Conservation (phyloP, 768 basidiomycete genomes). For the Pseudohyphozyma bogoriensis region DNA sequence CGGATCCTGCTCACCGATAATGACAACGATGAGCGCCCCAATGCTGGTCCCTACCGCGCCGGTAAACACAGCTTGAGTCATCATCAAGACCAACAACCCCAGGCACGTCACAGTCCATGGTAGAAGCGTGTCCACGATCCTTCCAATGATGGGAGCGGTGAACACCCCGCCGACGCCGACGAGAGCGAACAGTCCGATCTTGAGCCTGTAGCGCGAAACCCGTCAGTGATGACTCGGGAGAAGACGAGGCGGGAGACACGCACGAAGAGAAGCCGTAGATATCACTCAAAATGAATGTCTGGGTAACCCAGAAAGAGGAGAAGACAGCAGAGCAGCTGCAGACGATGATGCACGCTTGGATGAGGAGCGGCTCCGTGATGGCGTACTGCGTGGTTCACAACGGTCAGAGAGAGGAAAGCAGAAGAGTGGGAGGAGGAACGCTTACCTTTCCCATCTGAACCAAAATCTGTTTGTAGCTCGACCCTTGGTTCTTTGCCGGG, state of each 20-base stretch:
- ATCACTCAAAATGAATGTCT: slow-evolving; percentile 68
- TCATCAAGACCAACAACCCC: slow-evolving; percentile 42
- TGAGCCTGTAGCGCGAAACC: slow-evolving; percentile 50
- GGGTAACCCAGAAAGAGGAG: slow-evolving; percentile 19
- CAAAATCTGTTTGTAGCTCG: slow-evolving; percentile 60
- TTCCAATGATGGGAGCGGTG: slow-evolving; percentile 59
- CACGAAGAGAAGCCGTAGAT: slow-evolving; percentile 64
- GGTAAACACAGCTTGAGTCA: slow-evolving; percentile 56
- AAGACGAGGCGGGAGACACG: no score
- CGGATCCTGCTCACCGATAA: no score
- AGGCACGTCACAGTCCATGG: slow-evolving; percentile 68
- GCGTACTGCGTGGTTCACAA: no score
- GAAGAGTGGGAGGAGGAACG: no score
- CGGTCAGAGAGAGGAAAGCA: no score
- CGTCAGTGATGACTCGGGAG: no score
- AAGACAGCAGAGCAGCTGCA: slow-evolving; percentile 6
- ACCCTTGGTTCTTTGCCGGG: slow-evolving; percentile 52
- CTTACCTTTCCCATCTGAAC: slow-evolving; percentile 55
- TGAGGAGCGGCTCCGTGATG: slow-evolving; percentile 34
- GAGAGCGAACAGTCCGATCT: slow-evolving; percentile 64
- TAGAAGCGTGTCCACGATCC: slow-evolving; percentile 56
- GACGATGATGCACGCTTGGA: slow-evolving; percentile 7
- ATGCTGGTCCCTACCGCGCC: slow-evolving; percentile 61
- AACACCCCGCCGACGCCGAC: slow-evolving; percentile 62
- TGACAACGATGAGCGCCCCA: slow-evolving; percentile 57